Evolutionary conservation across 306 rosid species (phyloP), one percentile per base, ranked within the genome.

Genomic region (Rosa chinensis): DNA sequence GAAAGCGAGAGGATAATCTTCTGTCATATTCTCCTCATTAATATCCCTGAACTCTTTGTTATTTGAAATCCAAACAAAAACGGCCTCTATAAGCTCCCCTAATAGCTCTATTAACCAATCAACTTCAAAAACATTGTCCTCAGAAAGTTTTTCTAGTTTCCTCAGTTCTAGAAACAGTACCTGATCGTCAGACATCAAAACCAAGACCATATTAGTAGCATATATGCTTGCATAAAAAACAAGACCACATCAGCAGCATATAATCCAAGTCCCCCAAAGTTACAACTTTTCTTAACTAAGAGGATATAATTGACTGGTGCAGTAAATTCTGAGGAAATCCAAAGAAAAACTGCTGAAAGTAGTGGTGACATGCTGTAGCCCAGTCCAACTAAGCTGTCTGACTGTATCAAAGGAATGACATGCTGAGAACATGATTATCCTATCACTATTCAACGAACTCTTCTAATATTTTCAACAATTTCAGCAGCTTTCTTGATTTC

Each of bases 81-180:
- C 81, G 14, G 76, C 77, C 77, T 88, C 92, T 78, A 89, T 85
- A 68, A 88, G 56, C 74, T 89, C 92, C 84, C 86, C 86, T 50
- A 84, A 61, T 72, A 90, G 83, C 80, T 86, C 88, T 84, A 81
- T 62, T 81, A 93, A 77, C 97, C 97, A 93, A 55, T 88, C 88
- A 73, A 55, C 77, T 74, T 90, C 87, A 59, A 90, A 88, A 82
- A 75, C 81, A 71, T 79, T 70, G 47, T 82, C 88, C 70, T 89
- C 88, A 10, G 85, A 82, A 44, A 90, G 90, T 67, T 82, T 82
- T 79, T 90, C 90, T 44, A 93, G 53, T 81, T 90, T 86, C 84
- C 90, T 88, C 78, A 90, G 72, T 72, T 92, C 94, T 59, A 89
- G 52, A 80, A 93, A 93, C 28, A 93, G 84, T 79, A 77, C 86